Conservation (phyloP, 768 basidiomycete genomes). For the Cyathus striatus region DNA sequence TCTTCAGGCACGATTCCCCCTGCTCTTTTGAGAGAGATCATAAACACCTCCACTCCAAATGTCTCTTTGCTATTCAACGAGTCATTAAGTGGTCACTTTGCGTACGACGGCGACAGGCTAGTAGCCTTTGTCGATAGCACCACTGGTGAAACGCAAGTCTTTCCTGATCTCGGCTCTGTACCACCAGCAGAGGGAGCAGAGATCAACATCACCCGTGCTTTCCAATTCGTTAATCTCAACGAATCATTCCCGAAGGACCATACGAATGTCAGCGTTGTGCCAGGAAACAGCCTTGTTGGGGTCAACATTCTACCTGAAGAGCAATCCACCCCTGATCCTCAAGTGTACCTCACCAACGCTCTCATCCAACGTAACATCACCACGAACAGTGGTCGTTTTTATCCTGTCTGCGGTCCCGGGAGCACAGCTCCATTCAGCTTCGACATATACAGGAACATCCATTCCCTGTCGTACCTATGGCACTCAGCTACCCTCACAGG, state of each 20-base stretch:
- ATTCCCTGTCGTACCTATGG: slow-evolving; percentile 4
- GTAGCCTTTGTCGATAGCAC: slow-evolving; percentile 5
- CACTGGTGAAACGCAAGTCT: slow-evolving; percentile 5
- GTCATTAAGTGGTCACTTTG: slow-evolving; percentile 2
- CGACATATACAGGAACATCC: neutral
- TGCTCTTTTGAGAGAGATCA: neutral
- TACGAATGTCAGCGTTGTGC: neutral
- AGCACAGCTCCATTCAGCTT: slow-evolving; percentile 5
- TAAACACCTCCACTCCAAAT: neutral
- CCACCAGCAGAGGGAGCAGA: neutral
- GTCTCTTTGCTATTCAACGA: slow-evolving; percentile 1
- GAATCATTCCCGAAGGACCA: no score
- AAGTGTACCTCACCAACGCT: slow-evolving; percentile 4
- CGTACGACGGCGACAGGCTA: slow-evolving; percentile 3
- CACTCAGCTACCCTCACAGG: neutral
- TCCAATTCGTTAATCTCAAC: neutral
- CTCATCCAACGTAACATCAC: slow-evolving; percentile 1
- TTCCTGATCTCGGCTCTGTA: slow-evolving; percentile 4
- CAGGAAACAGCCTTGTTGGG: slow-evolving; percentile 2
- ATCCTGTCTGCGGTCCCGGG: slow-evolving; percentile 7
- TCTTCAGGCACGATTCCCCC: neutral
- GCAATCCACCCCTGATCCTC: neutral
- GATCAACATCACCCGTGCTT: neutral
- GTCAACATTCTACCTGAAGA: neutral
- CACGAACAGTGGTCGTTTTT: neutral